Percentiles rank a stretch among this genome's conserved stretches.
These are phyloP conservation scores for Leccinum disarticulatum DNA, from an alignment of 768 basidiomycete genomes.

Conservation along the genomic window DNA sequence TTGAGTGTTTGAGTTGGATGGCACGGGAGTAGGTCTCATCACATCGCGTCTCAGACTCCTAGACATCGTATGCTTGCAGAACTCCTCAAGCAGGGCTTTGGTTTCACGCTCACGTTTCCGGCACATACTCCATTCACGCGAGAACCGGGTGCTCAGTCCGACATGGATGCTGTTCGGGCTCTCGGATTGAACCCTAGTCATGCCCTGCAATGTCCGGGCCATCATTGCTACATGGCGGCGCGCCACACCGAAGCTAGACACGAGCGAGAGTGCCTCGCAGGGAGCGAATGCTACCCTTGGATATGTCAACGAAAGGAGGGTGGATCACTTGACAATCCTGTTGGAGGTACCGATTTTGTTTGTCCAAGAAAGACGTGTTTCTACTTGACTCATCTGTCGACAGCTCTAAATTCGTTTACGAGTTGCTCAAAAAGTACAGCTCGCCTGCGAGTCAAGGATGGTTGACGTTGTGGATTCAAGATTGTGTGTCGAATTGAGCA, in stretches of 20 bases:
- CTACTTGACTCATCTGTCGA: background rate
- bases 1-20: constrained; percentile 97
- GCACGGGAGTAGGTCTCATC: constrained; percentile 71
- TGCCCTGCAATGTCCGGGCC: constrained; percentile 83
- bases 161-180: constrained; percentile 58
- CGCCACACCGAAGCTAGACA: constrained; percentile 78
- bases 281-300: constrained; percentile 57
- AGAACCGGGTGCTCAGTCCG: constrained; percentile 36
- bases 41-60: background rate
- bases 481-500: constrained; percentile 87
- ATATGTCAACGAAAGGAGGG: constrained; percentile 86
- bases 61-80: constrained; percentile 92
- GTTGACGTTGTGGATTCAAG: constrained; percentile 82
- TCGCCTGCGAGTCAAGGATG: too few species aligned
- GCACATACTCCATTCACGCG: constrained; percentile 8
- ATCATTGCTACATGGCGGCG: constrained; percentile 87
- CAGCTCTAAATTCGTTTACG: constrained; percentile 94
- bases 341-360: constrained; percentile 59
- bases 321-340: constrained; percentile 78
- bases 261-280: constrained; percentile 45
- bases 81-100: constrained; percentile 79
- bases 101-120: constrained; percentile 62
- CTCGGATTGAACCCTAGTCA: constrained; percentile 78
- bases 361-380: too few species aligned
- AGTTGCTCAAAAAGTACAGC: too few species aligned